Conservation (phyloP, 805 yeast genomes). For the Jamesozyma gamospora region DNA sequence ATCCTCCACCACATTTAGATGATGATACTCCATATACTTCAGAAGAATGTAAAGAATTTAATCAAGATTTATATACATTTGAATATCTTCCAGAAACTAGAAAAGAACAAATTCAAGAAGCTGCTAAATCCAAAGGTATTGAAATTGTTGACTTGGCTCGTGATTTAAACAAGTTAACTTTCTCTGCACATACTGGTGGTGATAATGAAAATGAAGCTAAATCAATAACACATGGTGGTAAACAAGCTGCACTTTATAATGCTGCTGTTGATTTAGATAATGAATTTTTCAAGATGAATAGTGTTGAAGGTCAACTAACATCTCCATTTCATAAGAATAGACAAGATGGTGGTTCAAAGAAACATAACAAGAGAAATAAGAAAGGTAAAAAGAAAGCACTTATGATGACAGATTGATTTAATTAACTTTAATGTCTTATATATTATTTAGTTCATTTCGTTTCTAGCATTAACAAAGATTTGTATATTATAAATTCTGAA, state of each 20-base stretch:
- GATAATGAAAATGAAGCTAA: conserved; percentile 36
- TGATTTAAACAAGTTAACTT: conserved; percentile 64
- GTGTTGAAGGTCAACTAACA: conserved; percentile 50
- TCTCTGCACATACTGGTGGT: conserved; percentile 64
- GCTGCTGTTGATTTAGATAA: conserved; percentile 77
- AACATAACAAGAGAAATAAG: conserved; percentile 71
- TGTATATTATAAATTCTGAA: not conserved
- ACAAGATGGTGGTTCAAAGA: conserved; percentile 34
- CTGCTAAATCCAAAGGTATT: conserved; percentile 49
- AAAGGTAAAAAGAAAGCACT: conserved; percentile 42
- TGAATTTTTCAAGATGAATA: conserved; percentile 69
- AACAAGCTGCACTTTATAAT: conserved; percentile 66
- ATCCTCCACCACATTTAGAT: conserved; percentile 73
- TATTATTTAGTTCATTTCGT: too few relatives aligned
- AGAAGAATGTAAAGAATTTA: conserved; percentile 56
- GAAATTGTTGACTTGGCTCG: conserved; percentile 53
- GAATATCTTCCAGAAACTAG: conserved; percentile 61
- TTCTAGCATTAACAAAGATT: not conserved
- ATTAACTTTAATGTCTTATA: too few relatives aligned
- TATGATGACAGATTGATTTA: conserved; percentile 9
- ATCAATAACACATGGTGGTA: conserved; percentile 65
- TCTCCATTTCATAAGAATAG: conserved; percentile 62
- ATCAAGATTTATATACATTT: conserved; percentile 62
- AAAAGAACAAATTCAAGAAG: conserved; percentile 56
- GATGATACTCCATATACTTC: conserved; percentile 43